phyloP scores from a whole-genome alignment of 2,329 filamentous ascomycete species.

The Beauveria rudraprayagi region DNA sequence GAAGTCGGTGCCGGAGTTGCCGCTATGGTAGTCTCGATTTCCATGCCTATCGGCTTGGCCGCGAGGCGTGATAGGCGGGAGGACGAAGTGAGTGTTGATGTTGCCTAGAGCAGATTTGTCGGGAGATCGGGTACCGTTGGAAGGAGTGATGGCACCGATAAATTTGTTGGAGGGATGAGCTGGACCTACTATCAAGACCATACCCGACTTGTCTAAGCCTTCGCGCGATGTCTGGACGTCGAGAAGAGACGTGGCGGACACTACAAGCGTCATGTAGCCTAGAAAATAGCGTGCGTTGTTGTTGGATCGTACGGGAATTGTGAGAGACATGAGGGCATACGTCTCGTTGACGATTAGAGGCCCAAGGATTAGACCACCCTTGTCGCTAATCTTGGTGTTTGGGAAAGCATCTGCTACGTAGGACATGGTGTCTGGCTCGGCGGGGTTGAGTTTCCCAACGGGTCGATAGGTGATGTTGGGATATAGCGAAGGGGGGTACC shows the following conservation, averaged over 20 bases:
- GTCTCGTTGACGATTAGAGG: slow-evolving; percentile 65
- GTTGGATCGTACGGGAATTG: slow-evolving; percentile 68
- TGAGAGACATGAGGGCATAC: slow-evolving; percentile 72
- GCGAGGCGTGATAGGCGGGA: slow-evolving; percentile 42
- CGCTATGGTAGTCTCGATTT: slow-evolving; percentile 19
- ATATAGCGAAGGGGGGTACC: slow-evolving; percentile 66
- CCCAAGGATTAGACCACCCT: slow-evolving; percentile 62
- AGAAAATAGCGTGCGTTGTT: slow-evolving; percentile 54
- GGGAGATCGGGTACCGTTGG: slow-evolving; percentile 37
- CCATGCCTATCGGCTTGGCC: slow-evolving; percentile 40
- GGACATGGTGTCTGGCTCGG: slow-evolving; percentile 32
- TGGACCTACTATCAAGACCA: slow-evolving; percentile 66
- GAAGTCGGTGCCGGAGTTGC: slow-evolving; percentile 45
- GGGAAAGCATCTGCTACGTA: slow-evolving; percentile 42
- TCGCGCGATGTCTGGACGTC: slow-evolving; percentile 55
- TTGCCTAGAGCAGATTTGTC: slow-evolving; percentile 30
- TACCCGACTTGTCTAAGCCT: slow-evolving; percentile 62
- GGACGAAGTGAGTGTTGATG: slow-evolving; percentile 48
- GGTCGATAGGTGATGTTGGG: slow-evolving; percentile 66
- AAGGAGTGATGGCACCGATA: slow-evolving; percentile 33
- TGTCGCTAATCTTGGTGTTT: slow-evolving; percentile 40
- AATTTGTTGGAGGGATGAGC: slow-evolving; percentile 60
- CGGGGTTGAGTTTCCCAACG: slow-evolving; percentile 32
- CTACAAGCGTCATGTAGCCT: slow-evolving; percentile 75
- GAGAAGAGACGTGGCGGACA: slow-evolving; percentile 56